Evolutionary conservation across 2,329 filamentous ascomycete genomes (phyloP).

Genomic region (Catunica adiposa): DNA sequence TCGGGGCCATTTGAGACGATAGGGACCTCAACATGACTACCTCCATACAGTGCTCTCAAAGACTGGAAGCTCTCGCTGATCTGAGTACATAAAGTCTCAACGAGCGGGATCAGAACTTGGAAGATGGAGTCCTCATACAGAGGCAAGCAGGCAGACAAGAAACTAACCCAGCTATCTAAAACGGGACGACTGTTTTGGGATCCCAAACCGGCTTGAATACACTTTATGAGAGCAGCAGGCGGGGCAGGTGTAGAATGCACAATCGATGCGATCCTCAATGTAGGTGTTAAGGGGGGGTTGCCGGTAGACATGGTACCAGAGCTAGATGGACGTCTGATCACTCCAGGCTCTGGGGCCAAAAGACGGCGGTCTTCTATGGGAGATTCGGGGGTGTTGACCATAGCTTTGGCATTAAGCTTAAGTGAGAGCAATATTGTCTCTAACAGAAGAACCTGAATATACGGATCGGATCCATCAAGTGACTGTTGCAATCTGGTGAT

Average conservation of each 20-base stretch:
- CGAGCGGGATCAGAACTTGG: slow-evolving; percentile 74
- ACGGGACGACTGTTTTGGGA: slow-evolving; percentile 57
- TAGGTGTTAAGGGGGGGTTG: not conserved
- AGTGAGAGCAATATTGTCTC: slow-evolving; percentile 62
- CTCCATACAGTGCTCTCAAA: slow-evolving; percentile 46
- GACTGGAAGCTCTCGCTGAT: slow-evolving; percentile 56
- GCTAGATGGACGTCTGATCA: not conserved
- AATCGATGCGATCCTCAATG: not conserved
- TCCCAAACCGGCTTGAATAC: slow-evolving; percentile 65
- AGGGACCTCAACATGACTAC: slow-evolving; percentile 19
- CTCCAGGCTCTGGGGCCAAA: not conserved
- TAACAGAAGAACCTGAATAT: slow-evolving; percentile 60
- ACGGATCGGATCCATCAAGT: slow-evolving; percentile 44
- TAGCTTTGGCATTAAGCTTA: slow-evolving; percentile 35
- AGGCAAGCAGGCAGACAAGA: slow-evolving; percentile 68
- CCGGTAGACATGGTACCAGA: not conserved
- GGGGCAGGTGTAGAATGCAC: slow-evolving; percentile 30
- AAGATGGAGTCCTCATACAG: slow-evolving; percentile 75
- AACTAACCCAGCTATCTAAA: slow-evolving; percentile 80
- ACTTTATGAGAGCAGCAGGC: slow-evolving; percentile 59
- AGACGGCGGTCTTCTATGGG: slow-evolving; percentile 28
- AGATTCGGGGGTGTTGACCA: slow-evolving; percentile 41
- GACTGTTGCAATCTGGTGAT: slow-evolving; percentile 50
- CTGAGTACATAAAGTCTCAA: slow-evolving; percentile 74
- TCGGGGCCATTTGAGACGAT: slow-evolving; percentile 32